Base-by-base conservation (phyloP, 2,329 filamentous ascomycete species). In the Stachybotrys chartarum region DNA sequence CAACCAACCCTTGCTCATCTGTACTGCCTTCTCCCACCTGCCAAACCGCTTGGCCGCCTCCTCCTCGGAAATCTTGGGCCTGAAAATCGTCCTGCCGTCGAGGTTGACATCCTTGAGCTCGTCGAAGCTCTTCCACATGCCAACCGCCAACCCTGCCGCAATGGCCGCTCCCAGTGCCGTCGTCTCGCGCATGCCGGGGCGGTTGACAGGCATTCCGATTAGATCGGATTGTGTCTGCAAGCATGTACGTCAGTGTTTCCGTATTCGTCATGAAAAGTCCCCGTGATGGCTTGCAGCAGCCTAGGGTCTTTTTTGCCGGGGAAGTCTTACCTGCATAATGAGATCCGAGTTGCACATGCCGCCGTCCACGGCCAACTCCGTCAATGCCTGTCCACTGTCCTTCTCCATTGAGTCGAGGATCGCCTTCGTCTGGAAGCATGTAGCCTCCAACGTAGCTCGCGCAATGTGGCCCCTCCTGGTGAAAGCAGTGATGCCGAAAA, bases 271-370 rank as follows among this genome's bases (percentile, higher is more conserved):
- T 3, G 24, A 24, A 24, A 24, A 24, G 24, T 24, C 24, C 24
- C 24, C 24, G 47, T 16, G 7, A 47, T 7, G 14, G 24, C 10
- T 24, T 18, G 24, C 47, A 50, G 8, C 16, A 50, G 11, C 17
- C n/a, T 18, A 18, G 30, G 46, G 11, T 14, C 5, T 47, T 50
- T 30, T 24, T 50, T 50, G 31, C 24, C 24, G 24, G 24, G 24
- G 24, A 24, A 24, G 24, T 24, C 68, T 53, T 63, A 70, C 68
- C 81, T 83, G 88, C 89, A 92, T 92, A 72, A 86, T 87, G 55
- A 92, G 78, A 67, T 89, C 85, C 10, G 87, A 88, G 67, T 90
- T 91, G 67, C 83, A 87, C 88, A 92, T 90, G 65, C 89, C 89
- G 57, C 88, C 88, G 65, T 92, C 89, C n/a, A 92, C 89, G 42